These are phyloP conservation scores for Thozetella sp. DNA, from an alignment of 495 filamentous ascomycete species.

Conservation along the genomic window DNA sequence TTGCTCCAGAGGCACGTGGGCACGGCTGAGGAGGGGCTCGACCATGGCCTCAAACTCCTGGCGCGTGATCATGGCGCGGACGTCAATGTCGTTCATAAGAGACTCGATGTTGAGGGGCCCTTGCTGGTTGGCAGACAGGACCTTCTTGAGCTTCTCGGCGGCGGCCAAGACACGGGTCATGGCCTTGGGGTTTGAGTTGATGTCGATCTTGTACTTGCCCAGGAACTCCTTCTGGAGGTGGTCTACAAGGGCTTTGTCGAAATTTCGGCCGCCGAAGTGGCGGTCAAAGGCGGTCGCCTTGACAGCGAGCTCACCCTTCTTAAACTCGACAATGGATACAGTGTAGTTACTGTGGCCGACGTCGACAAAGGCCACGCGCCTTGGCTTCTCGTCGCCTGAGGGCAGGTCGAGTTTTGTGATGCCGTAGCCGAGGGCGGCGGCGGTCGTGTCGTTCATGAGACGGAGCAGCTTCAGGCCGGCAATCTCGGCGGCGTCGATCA, in stretches of 20 bases:
- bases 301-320: conserved; percentile 94
- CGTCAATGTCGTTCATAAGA: conserved; percentile 97
- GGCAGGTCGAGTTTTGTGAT: conserved; percentile 97
- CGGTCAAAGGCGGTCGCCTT: conserved; percentile 92
- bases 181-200: conserved; percentile 86
- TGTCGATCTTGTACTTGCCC: conserved; percentile 89
- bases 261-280: conserved; percentile 96
- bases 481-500: conserved; percentile 94
- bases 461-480: conserved; percentile 90
- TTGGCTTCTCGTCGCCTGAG: conserved; percentile 85
- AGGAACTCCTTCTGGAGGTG: conserved; percentile 95
- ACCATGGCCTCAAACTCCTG: conserved; percentile 92
- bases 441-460: conserved; percentile 97
- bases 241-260: conserved; percentile 92
- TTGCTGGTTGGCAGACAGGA: conserved; percentile 91
- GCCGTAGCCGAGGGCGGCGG: conserved; percentile 92
- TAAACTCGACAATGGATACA: conserved; percentile 92
- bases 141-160: conserved; percentile 98
- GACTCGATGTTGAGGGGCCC: conserved; percentile 98
- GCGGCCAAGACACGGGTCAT: conserved; percentile 81
- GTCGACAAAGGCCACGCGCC: conserved; percentile 90
- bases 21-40: conserved; percentile 78
- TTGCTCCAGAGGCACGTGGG: conserved; percentile 77
- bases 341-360: conserved; percentile 97
- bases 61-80: conserved; percentile 84